These are phyloP conservation scores for Raphanus sativus DNA, from an alignment of 345 rosid genomes.

Conservation along the genomic window DNA sequence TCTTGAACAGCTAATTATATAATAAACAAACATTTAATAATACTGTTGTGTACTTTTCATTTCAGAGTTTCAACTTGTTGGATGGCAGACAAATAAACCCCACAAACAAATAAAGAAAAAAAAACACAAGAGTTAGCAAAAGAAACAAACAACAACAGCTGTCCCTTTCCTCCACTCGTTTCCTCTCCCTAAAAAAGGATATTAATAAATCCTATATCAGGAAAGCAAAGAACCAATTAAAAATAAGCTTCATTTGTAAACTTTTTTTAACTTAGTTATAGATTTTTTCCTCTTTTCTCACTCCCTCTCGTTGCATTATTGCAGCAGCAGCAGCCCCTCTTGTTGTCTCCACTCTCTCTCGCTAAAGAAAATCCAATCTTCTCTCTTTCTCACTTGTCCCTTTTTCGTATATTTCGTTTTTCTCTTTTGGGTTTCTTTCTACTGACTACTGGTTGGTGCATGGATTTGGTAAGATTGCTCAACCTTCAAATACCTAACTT, in stretches of 20 bases:
- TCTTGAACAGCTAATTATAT: background rate
- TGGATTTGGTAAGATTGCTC: slow-evolving; percentile 38
- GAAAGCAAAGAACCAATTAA: slow-evolving; percentile 35
- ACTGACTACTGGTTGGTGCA: slow-evolving; percentile 33
- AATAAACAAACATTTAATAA: background rate
- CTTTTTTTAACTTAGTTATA: slow-evolving; percentile 5
- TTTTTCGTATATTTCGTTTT: slow-evolving; percentile 18
- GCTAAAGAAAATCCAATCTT: slow-evolving; percentile 34
- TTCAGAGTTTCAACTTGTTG: slow-evolving; percentile 11
- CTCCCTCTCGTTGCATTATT: slow-evolving; percentile 28
- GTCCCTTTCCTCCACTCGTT: slow-evolving; percentile 20
- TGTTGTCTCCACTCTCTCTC: slow-evolving; percentile 34
- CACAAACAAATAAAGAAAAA: background rate
- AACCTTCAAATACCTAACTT: slow-evolving; percentile 18
- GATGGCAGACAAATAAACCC: slow-evolving; percentile 4
- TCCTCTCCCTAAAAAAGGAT: slow-evolving; percentile 7
- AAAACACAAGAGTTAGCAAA: slow-evolving; percentile 22
- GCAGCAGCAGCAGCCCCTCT: slow-evolving; percentile 22
- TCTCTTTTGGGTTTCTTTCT: slow-evolving; percentile 31
- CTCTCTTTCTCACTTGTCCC: slow-evolving; percentile 15
- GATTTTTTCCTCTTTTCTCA: background rate
- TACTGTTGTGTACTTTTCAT: background rate
- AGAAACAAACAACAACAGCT: slow-evolving; percentile 35
- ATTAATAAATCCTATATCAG: slow-evolving; percentile 47
- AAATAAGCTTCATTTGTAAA: slow-evolving; percentile 7